Evolutionary conservation across 805 yeast species (phyloP).

Genomic region (Barnettozyma botsteinii): DNA sequence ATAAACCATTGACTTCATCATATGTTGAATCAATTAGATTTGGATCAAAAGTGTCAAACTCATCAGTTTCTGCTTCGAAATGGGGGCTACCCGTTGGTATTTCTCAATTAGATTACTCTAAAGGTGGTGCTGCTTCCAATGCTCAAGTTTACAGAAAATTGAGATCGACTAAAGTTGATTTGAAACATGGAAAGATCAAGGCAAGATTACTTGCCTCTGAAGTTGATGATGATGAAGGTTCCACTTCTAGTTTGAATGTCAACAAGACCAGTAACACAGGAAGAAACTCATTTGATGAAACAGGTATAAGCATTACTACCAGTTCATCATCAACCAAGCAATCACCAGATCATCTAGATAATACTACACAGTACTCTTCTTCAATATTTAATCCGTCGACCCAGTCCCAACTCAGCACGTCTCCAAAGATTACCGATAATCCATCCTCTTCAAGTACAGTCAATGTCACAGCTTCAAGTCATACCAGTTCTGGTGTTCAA

Average conservation of each 20-base stretch:
- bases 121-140: conserved; percentile 6
- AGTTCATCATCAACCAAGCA: conserved; percentile 5
- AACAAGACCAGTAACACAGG: background rate
- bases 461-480: background rate
- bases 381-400: background rate
- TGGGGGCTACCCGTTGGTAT: conserved; percentile 54
- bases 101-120: conserved; percentile 36
- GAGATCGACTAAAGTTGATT: conserved; percentile 31
- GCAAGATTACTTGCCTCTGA: conserved; percentile 71
- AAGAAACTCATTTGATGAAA: conserved; percentile 3
- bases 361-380: background rate
- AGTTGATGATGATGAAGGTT: conserved; percentile 56
- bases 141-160: conserved; percentile 10
- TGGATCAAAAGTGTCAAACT: conserved; percentile 43
- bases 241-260: background rate
- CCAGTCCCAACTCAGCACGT: conserved; percentile 10
- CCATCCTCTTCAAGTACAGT: background rate
- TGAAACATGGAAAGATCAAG: conserved; percentile 57
- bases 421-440: background rate
- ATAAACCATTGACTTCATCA: conserved; percentile 43
- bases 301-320: background rate
- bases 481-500: background rate
- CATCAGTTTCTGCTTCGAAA: conserved; percentile 39
- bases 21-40: conserved; percentile 42
- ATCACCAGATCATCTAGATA: background rate